These are phyloP conservation scores for Monilinia fructicola DNA, from an alignment of 2,329 filamentous ascomycete species.

Conservation along the genomic window DNA sequence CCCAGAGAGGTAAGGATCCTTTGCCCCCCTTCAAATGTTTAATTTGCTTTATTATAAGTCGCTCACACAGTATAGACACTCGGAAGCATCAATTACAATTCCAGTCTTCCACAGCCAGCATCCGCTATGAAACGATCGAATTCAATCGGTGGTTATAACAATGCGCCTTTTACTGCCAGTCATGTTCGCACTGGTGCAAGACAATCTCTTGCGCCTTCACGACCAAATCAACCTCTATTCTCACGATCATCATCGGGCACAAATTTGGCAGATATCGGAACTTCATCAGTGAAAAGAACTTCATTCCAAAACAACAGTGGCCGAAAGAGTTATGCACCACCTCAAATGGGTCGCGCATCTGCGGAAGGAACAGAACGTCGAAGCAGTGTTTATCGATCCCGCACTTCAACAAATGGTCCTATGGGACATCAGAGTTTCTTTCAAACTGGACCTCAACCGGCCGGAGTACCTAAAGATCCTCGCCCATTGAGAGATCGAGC, in stretches of 20 bases:
- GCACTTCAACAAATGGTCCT: constrained; percentile 67
- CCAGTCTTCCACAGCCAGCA: constrained; percentile 82
- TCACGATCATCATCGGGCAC: constrained; percentile 79
- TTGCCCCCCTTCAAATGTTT: constrained; percentile 8
- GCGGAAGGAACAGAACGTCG: constrained; percentile 58
- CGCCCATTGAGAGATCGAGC: constrained; percentile 78
- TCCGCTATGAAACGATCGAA: constrained; percentile 94
- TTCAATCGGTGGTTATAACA: constrained; percentile 67
- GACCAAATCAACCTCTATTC: constrained; percentile 85
- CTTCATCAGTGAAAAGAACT: constrained; percentile 80
- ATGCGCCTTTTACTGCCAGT: constrained; percentile 63
- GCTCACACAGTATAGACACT: constrained; percentile 63
- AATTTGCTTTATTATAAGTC: constrained; percentile 10
- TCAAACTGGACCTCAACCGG: constrained; percentile 76
- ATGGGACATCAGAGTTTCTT: constrained; percentile 90
- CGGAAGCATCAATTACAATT: constrained; percentile 78
- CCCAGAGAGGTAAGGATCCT: constrained; percentile 73
- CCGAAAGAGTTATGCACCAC: constrained; percentile 60
- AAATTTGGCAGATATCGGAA: constrained; percentile 75
- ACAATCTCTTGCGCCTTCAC: constrained; percentile 79
- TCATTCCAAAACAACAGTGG: constrained; percentile 68
- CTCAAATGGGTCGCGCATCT: constrained; percentile 36
- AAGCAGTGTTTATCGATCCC: constrained; percentile 78
- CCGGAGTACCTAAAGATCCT: constrained; percentile 82
- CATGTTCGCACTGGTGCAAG: constrained; percentile 79